These are phyloP conservation scores for Tilletia caries DNA, from an alignment of 1,284 basidiomycete genomes.

Conservation along the genomic window DNA sequence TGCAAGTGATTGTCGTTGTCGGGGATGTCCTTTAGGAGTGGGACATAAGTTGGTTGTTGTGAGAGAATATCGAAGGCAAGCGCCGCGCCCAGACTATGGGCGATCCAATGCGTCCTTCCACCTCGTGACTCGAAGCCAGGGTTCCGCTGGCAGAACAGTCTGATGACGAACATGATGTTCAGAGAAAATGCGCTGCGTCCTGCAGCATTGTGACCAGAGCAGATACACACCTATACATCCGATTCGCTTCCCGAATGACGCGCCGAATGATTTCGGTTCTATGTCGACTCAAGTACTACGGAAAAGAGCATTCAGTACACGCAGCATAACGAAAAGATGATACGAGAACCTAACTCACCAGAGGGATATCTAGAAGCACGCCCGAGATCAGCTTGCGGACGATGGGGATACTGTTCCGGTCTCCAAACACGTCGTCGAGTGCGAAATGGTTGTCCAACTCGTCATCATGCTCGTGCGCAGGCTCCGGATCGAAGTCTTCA, in stretches of 20 bases:
- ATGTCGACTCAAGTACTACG: conserved; percentile 55
- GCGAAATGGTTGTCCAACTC: conserved; percentile 53
- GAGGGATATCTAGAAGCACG: conserved; percentile 59
- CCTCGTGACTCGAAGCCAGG: conserved; percentile 55
- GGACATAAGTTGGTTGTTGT: conserved; percentile 59
- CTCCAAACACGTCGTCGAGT: conserved; percentile 47
- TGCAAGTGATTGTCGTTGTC: conserved; percentile 27
- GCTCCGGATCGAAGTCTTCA: conserved; percentile 52
- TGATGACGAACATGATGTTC: neutral
- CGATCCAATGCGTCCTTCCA: conserved; percentile 56
- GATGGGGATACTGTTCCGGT: conserved; percentile 36
- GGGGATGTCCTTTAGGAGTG: conserved; percentile 18
- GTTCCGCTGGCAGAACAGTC: conserved; percentile 60
- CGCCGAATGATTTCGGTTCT: conserved; percentile 60
- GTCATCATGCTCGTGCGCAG: conserved; percentile 47
- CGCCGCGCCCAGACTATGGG: conserved; percentile 59
- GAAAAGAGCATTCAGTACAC: no score
- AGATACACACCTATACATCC: conserved; percentile 56
- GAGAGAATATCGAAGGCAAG: conserved; percentile 61
- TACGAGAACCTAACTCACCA: conserved; percentile 20
- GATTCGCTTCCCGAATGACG: conserved; percentile 45
- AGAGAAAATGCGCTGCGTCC: neutral
- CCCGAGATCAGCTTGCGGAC: conserved; percentile 41
- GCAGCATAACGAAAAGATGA: neutral
- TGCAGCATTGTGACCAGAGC: no score